These are phyloP conservation scores for Iberis pinnata DNA, from an alignment of 345 rosid species.

Conservation along the genomic window DNA sequence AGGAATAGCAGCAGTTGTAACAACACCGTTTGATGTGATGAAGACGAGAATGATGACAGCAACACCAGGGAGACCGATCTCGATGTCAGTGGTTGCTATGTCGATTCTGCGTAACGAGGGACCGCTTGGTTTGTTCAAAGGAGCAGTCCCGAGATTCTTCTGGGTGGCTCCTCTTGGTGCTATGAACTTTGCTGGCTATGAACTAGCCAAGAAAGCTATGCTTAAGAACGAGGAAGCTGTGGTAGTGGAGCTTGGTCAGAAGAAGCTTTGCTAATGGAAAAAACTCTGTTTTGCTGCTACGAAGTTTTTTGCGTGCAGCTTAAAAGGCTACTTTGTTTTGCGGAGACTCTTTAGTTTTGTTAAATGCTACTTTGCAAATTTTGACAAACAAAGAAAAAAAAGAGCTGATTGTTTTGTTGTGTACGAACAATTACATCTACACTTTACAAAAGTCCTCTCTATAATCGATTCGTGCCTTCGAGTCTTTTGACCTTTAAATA, in stretches of 20 bases:
- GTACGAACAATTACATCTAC: no score
- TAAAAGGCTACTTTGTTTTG: slow-evolving; percentile 20
- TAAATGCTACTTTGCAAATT: slow-evolving; percentile 26
- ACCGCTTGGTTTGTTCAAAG: slow-evolving; percentile 88
- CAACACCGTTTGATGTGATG: slow-evolving; percentile 96
- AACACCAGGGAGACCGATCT: slow-evolving; percentile 58
- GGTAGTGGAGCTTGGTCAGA: slow-evolving; percentile 19
- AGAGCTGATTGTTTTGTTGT: slow-evolving; percentile 14
- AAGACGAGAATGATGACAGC: slow-evolving; percentile 99
- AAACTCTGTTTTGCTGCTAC: slow-evolving; percentile 26
- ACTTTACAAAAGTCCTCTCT: no score
- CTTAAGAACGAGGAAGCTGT: slow-evolving; percentile 46
- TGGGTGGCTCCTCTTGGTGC: slow-evolving; percentile 99
- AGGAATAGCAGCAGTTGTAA: slow-evolving; percentile 79
- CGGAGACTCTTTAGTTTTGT: no score
- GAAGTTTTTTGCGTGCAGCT: slow-evolving; percentile 25
- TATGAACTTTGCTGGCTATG: slow-evolving; percentile 99
- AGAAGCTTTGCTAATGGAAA: slow-evolving; percentile 26
- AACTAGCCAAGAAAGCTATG: slow-evolving; percentile 85
- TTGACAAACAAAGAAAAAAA: slow-evolving; percentile 16
- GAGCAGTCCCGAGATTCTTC: slow-evolving; percentile 90
- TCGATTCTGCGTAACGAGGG: slow-evolving; percentile 87
- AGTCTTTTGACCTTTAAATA: no score
- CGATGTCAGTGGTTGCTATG: slow-evolving; percentile 68
- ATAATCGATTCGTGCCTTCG: no score